Base-by-base conservation (phyloP, 345 rosid genomes). In the Eucalyptus viminalis region DNA sequence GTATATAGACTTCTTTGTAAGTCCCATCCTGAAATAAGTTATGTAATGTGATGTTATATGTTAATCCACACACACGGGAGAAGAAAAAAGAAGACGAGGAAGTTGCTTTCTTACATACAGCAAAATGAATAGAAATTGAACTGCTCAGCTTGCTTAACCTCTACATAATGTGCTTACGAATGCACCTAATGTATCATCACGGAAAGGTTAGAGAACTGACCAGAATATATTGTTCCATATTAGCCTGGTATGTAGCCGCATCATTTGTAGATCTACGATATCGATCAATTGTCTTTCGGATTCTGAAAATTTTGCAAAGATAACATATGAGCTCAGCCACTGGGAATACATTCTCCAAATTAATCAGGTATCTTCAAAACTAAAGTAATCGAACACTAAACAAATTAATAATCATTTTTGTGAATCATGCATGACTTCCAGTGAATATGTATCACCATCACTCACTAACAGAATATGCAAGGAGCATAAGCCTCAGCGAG, bases 261-360 rank as follows among this genome's bases (percentile, higher is more conserved):
- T 93, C 93, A 60, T 87, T 90, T 47, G 88, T 87, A 90, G 89
- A 72, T 53, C 90, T 91, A 5, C 14, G 31, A 86, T 95, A 95
- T 86, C 96, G 92, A 24, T 95, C 94, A 43, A 94, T 87, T 3
- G 92, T 94, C 86, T 86, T 91, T 49, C 90, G 89, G 89, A 93
- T 89, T 50, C 96, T 96, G 92, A 80, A 89, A 51, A 47, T 86
- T 9, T 58, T 60, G 16, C 53, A 65, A 86, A 51, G 65, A 34
- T 40, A 69, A 40, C 80, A 34, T 69, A 34, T 69, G 43, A 69
- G 24, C 44, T 69, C 43, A 69, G 43, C 13, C 80, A 69, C 80
- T 19, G 43, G 80, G 80, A 31, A 69, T 69, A 17, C 80, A 69
- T 69, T 69, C 43, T 69, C 80, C 80, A 69, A 69, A 69, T 69